phyloP scores from a whole-genome alignment of 768 basidiomycete genomes.

The Coprinopsis marcescibilis region DNA sequence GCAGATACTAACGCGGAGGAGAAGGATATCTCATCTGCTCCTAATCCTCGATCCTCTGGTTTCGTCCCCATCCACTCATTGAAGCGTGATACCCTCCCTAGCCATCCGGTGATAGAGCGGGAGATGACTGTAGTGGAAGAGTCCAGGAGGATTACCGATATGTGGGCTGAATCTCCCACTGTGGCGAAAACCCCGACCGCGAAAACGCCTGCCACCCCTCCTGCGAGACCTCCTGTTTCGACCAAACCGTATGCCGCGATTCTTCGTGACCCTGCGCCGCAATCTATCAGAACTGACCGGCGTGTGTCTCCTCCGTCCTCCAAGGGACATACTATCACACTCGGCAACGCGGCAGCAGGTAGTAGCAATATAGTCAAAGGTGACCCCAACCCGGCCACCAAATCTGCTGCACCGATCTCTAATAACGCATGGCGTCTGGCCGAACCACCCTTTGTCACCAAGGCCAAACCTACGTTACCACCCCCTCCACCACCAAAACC shows the following conservation, averaged over 20 bases:
- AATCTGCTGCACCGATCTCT: background rate
- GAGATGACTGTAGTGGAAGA: conserved; percentile 31
- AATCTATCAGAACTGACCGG: conserved; percentile 31
- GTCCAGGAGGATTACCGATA: conserved; percentile 31
- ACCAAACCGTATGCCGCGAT: conserved; percentile 20
- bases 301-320: conserved; percentile 33
- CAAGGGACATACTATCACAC: background rate
- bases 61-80: conserved; percentile 62
- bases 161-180: conserved; percentile 33
- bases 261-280: conserved; percentile 18
- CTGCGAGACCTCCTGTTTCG: conserved; percentile 2
- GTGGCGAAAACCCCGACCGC: conserved; percentile 1
- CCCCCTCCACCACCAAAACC: conserved; percentile 8
- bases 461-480: background rate
- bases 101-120: conserved; percentile 18
- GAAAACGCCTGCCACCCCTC: conserved; percentile 5
- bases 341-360: background rate
- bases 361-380: too few relatives aligned
- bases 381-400: too few relatives aligned
- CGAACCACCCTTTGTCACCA: background rate
- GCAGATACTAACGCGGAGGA: conserved; percentile 3
- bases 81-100: conserved; percentile 33
- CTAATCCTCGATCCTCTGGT: conserved; percentile 73
- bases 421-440: conserved; percentile 6
- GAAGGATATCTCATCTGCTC: conserved; percentile 30